Conservation (phyloP, 306 rosid genomes). For the Pachyrhizus erosus region DNA sequence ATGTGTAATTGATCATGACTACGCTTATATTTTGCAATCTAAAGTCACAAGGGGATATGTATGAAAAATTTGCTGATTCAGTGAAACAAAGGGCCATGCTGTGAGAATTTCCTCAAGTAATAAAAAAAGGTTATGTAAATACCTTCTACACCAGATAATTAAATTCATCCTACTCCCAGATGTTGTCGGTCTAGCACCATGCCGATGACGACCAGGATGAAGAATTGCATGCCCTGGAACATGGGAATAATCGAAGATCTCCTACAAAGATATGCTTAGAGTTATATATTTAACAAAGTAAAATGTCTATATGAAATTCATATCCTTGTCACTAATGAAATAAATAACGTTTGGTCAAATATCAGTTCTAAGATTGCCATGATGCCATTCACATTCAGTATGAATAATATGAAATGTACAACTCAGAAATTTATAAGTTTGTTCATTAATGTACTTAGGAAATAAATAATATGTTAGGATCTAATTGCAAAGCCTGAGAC, state of each 20-base stretch:
- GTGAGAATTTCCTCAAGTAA: not conserved
- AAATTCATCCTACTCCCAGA: slow-evolving; percentile 81
- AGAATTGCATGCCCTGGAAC: slow-evolving; percentile 87
- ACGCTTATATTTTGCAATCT: not conserved
- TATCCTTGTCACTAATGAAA: not conserved
- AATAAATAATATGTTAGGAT: not conserved
- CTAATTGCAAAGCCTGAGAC: not conserved
- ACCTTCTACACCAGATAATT: slow-evolving; percentile 98
- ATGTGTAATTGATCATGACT: slow-evolving; percentile 8
- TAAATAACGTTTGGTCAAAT: not conserved
- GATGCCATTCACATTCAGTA: not conserved
- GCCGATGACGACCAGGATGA: slow-evolving; percentile 94
- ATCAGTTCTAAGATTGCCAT: not conserved
- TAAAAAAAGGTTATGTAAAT: slow-evolving; percentile 31
- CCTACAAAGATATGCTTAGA: slow-evolving; percentile 54
- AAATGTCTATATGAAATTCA: not conserved
- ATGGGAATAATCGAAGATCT: slow-evolving; percentile 77
- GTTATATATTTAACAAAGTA: slow-evolving; percentile 14
- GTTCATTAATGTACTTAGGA: slow-evolving; percentile 9
- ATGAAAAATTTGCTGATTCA: not conserved
- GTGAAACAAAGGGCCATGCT: not conserved
- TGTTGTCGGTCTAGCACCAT: slow-evolving; percentile 95
- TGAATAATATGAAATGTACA: slow-evolving; percentile 1
- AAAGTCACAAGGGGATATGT: not conserved
- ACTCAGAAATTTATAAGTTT: not conserved